Conservation (phyloP, 257 asterid species). For the Solanum neorickii region DNA sequence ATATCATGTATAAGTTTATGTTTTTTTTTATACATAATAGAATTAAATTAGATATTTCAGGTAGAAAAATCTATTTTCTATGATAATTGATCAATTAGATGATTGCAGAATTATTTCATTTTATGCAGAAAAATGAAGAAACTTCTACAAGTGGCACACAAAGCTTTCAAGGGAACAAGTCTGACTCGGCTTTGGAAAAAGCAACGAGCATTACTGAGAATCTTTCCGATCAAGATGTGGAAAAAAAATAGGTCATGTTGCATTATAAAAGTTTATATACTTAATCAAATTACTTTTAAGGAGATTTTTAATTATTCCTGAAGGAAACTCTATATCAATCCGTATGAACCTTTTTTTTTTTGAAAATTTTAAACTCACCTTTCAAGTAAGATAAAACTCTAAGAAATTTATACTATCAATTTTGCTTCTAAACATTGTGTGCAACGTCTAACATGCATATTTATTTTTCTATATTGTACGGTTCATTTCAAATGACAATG, state of each 20-base stretch:
- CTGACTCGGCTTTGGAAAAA: background rate
- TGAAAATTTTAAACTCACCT: background rate
- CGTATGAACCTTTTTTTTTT: background rate
- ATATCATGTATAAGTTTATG: background rate
- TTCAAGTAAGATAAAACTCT: background rate
- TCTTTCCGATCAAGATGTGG: background rate
- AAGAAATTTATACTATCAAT: background rate
- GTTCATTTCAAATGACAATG: background rate
- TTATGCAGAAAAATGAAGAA: background rate
- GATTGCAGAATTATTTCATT: background rate
- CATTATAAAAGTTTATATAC: background rate
- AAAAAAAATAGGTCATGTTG: background rate
- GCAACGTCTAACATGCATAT: background rate
- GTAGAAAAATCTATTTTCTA: background rate
- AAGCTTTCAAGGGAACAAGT: background rate
- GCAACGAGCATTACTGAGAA: background rate
- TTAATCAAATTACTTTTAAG: background rate
- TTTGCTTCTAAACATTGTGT: background rate
- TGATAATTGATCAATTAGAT: background rate
- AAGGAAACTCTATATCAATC: background rate
- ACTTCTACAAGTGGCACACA: background rate
- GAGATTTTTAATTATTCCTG: background rate
- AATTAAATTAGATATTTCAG: background rate
- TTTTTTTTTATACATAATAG: background rate
- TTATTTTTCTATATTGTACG: background rate